Conservation (phyloP, 768 basidiomycete species). For the Xerocomus potaroensis region DNA sequence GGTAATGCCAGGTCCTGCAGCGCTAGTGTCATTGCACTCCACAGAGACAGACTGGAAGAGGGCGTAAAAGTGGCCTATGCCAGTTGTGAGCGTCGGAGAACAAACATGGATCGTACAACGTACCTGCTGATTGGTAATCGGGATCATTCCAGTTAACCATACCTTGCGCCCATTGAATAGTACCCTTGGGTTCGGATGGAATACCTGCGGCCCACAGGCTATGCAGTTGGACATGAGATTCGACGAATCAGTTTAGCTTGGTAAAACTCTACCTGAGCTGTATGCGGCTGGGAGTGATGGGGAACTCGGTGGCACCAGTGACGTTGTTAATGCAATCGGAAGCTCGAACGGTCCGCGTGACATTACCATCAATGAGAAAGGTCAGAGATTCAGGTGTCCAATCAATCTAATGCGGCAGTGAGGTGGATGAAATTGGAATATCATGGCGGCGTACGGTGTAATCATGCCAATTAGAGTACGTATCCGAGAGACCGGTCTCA, state of each 20-base stretch:
- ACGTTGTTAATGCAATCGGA: slow-evolving; percentile 47
- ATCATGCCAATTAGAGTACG: slow-evolving; percentile 68
- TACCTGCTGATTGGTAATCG: slow-evolving; percentile 67
- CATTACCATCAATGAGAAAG: slow-evolving; percentile 67
- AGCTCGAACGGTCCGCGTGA: slow-evolving; percentile 64
- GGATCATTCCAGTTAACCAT: slow-evolving; percentile 80
- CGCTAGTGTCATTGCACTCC: slow-evolving; percentile 52
- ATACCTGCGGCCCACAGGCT: slow-evolving; percentile 85
- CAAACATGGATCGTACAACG: slow-evolving; percentile 1
- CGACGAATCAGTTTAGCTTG: neutral
- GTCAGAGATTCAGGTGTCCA: slow-evolving; percentile 69
- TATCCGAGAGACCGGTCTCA: slow-evolving; percentile 51
- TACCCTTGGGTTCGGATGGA: slow-evolving; percentile 54
- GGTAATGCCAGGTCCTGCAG: slow-evolving; percentile 44
- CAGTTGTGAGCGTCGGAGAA: neutral
- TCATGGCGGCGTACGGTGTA: slow-evolving; percentile 51
- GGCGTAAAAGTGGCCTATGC: slow-evolving; percentile 64
- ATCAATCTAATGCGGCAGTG: slow-evolving; percentile 51
- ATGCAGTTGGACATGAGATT: slow-evolving; percentile 3
- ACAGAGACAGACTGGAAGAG: slow-evolving; percentile 58
- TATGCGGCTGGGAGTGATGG: slow-evolving; percentile 74
- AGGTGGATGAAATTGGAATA: neutral
- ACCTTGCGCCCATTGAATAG: slow-evolving; percentile 76
- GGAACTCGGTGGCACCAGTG: slow-evolving; percentile 61
- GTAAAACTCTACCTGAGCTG: slow-evolving; percentile 60